Conservation (phyloP, 139 green algal species). For the Trebouxia sp. region DNA sequence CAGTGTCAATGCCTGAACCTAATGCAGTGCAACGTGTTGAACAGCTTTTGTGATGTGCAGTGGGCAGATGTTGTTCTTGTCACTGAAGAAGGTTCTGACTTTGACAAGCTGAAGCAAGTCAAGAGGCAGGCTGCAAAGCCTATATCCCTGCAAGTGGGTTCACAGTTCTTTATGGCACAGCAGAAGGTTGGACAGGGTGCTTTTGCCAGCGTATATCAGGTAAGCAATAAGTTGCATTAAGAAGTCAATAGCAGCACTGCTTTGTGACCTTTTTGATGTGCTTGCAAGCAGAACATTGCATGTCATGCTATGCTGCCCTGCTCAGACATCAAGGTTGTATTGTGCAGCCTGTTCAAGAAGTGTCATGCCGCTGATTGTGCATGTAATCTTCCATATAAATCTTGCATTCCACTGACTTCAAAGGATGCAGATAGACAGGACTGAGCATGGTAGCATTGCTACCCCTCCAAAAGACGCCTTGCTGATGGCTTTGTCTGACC, state of each 20-base stretch:
- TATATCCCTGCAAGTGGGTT: conserved; percentile 29
- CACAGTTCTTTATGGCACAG: neutral
- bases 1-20: no score
- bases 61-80: conserved; percentile 42
- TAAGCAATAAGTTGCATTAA: neutral
- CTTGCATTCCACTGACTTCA: no score
- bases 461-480: no score
- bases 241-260: neutral
- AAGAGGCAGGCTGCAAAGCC: neutral
- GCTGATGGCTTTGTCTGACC: no score
- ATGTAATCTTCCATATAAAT: no score
- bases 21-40: no score
- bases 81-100: neutral
- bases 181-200: conserved; percentile 42
- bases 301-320: neutral
- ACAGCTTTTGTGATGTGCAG: conserved; percentile 28
- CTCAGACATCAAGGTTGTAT: no score
- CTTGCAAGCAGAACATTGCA: neutral
- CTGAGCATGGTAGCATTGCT: no score
- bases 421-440: no score
- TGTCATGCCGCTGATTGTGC: no score
- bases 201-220: conserved; percentile 44
- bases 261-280: no score
- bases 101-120: conserved; percentile 11
- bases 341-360: no score